Evolutionary conservation across 106 monocot genomes (phyloP), one percentile per base, ranked within the genome.

Genomic region (Dioscorea dumetorum): DNA sequence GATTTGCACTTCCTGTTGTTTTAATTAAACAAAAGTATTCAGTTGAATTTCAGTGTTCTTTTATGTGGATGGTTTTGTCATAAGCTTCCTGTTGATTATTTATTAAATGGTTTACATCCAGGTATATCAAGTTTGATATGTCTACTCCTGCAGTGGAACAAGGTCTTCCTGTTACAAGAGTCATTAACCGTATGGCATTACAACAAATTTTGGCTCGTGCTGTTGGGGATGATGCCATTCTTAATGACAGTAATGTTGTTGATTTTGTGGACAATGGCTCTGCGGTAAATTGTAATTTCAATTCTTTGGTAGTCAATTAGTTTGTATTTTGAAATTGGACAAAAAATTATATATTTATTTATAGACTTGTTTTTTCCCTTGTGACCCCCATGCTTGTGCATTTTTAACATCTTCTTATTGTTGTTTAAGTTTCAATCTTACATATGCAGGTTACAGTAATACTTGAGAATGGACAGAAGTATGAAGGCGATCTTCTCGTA

Each of bases 111-210:
- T 74, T 76, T 35, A 61, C 33, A 72, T 76, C 80, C 73, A 99
- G 99, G 99, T 99, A 93, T 62, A 74, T 83, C 63, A 99, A 99
- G 67, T 99, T 99, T 74, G 99, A 99, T 81, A 99, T 93, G 16
- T 99, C 90, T 67, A 99, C 87, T 53, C 92, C 99, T 48, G 99
- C 99, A 49, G 99, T 49, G 8, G 99, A 99, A 70, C 77, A 81
- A 22, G 99, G 99, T 10, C 84, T 99, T 65, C 99, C 99, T 23
- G 93, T 99, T 12, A 99, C 99, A 64, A 87, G 99, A 75, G 93
- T 99, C 52, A 88, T 99, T 53, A 99, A 87, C 62, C 93, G 99
- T 33, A 99, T 99, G 93, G 83, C 89, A 22, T 70, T 99, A 72
- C 99, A 99, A 70, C 76, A 93, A 63, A 99, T 93, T 48, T 70